Conservation (phyloP, 768 basidiomycete genomes). For the Russula sp. region DNA sequence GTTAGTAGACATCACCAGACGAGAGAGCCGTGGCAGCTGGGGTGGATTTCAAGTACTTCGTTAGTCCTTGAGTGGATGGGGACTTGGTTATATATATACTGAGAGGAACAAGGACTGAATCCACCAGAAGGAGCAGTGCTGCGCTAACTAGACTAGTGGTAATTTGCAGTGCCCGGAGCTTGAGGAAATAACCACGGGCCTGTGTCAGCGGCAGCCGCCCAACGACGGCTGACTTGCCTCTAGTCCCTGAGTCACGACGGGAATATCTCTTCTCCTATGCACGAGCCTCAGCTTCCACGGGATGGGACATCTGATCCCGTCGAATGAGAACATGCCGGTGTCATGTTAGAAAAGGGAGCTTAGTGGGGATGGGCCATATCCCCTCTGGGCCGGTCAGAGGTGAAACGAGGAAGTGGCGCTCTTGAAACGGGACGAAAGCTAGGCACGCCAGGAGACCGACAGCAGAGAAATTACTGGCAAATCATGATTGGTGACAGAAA, state of each 20-base stretch:
- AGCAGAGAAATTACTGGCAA: background rate
- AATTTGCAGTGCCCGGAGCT: background rate
- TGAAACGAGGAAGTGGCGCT: background rate
- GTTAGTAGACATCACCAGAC: background rate
- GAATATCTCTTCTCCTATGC: background rate
- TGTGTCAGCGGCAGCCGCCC: background rate
- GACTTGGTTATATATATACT: background rate
- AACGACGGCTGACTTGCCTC: background rate
- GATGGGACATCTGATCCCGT: background rate
- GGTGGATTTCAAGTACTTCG: background rate
- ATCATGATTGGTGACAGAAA: background rate
- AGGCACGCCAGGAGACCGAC: background rate
- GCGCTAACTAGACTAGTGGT: background rate
- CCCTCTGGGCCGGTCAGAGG: background rate
- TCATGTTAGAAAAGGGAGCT: background rate
- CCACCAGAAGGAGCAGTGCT: constrained; percentile 5
- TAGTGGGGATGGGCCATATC: background rate
- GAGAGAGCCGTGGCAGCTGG: background rate
- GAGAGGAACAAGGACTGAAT: background rate
- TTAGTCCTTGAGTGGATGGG: background rate
- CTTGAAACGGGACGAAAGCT: background rate
- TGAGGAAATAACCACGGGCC: background rate
- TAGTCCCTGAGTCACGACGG: background rate
- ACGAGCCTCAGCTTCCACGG: background rate
- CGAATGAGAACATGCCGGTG: background rate